phyloP scores from a whole-genome alignment of 73 alveolate genomes.

The Paramecium caudatum region DNA sequence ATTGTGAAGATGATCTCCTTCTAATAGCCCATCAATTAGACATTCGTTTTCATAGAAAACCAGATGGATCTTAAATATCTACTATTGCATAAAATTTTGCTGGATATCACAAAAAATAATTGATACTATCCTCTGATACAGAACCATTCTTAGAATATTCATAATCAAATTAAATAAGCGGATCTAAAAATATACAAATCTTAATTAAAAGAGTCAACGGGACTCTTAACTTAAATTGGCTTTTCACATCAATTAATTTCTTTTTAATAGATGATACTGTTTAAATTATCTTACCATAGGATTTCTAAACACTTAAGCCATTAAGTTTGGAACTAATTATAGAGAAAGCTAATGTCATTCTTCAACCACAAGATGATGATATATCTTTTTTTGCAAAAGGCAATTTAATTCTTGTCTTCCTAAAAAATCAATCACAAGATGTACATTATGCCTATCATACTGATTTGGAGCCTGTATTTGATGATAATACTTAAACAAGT shows the following conservation, averaged over 20 bases:
- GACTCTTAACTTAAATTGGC: slow-evolving; percentile 31
- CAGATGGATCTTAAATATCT: background rate
- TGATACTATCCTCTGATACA: background rate
- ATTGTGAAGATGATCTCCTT: background rate
- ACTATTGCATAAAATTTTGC: background rate
- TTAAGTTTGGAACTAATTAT: slow-evolving; percentile 30
- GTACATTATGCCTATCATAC: slow-evolving; percentile 21
- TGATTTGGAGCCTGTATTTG: background rate
- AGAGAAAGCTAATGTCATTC: background rate
- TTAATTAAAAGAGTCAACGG: background rate
- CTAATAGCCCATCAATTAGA: background rate
- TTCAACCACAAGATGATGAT: background rate
- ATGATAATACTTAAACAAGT: slow-evolving; percentile 5
- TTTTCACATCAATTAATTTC: slow-evolving; percentile 17
- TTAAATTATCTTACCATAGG: background rate
- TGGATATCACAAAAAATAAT: background rate
- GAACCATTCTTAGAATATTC: background rate
- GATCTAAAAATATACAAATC: slow-evolving; percentile 28
- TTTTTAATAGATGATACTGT: slow-evolving; percentile 49
- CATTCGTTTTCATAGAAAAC: background rate
- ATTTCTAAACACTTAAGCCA: slow-evolving; percentile 25
- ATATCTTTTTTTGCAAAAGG: slow-evolving; percentile 25
- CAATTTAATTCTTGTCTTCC: background rate
- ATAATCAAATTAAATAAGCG: background rate
- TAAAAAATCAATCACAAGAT: background rate